Conservation (phyloP, 1,284 basidiomycete genomes). For the Ustilago esculenta region DNA sequence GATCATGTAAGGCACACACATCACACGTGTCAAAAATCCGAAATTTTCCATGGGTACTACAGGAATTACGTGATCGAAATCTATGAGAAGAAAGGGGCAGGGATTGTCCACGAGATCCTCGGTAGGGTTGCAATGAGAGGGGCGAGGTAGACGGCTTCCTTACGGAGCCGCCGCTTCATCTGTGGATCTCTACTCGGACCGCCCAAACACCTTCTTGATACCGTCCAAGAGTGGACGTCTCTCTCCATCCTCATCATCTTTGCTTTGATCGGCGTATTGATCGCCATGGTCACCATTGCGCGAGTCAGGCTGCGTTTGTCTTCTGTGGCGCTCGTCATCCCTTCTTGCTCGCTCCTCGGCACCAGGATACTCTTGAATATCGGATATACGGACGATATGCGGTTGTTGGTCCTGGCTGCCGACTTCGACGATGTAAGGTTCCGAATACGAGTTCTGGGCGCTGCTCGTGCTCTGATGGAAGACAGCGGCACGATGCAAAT, state of each 20-base stretch:
- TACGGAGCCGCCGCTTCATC: too few species aligned
- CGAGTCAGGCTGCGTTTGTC: neutral
- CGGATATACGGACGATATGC: slow-evolving; percentile 41
- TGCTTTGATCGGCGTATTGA: neutral
- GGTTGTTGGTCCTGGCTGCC: slow-evolving; percentile 39
- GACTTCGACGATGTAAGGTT: slow-evolving; percentile 61
- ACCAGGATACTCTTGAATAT: slow-evolving; percentile 44
- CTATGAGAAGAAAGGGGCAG: too few species aligned
- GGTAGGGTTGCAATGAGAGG: too few species aligned
- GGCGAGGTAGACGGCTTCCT: too few species aligned
- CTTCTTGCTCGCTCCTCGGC: slow-evolving; percentile 27
- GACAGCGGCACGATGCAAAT: slow-evolving; percentile 22
- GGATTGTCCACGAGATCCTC: too few species aligned
- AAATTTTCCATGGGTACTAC: too few species aligned
- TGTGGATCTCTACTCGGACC: slow-evolving; percentile 13
- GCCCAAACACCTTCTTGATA: slow-evolving; percentile 30
- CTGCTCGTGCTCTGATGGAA: slow-evolving; percentile 22
- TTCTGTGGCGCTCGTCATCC: slow-evolving; percentile 10
- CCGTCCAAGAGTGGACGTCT: slow-evolving; percentile 28
- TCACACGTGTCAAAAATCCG: too few species aligned
- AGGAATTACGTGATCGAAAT: too few species aligned
- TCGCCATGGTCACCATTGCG: slow-evolving; percentile 1
- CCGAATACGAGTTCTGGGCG: slow-evolving; percentile 24
- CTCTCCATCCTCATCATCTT: slow-evolving; percentile 17
- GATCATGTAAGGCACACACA: too few species aligned